A percentile compares a stretch with the other conserved stretches of the same genome.
These are phyloP conservation scores for Thalassiosira sp. DNA, from an alignment of 352 stramenopile genomes.

Conservation along the genomic window DNA sequence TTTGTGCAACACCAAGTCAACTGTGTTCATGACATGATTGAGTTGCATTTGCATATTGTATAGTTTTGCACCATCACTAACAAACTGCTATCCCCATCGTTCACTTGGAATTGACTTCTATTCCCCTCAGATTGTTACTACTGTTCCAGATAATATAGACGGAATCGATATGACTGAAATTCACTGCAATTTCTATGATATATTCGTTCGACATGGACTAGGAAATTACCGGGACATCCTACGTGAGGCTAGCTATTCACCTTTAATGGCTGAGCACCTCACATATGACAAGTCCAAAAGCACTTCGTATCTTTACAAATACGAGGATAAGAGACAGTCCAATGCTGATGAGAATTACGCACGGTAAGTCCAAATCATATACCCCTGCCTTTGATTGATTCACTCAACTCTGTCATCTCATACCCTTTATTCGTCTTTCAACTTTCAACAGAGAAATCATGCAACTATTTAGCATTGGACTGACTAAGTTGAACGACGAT, in stretches of 20 bases:
- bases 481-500: constrained; percentile 71
- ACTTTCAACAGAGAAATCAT: constrained; percentile 80
- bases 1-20: too few species aligned
- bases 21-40: too few species aligned
- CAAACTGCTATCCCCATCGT: too few species aligned
- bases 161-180: constrained; percentile 26
- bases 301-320: too few species aligned
- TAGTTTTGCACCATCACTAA: too few species aligned
- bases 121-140: constrained; percentile 6
- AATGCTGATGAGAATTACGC: background rate
- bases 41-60: too few species aligned
- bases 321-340: background rate
- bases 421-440: too few species aligned
- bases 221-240: constrained; percentile 71
- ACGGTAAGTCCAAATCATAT: too few species aligned
- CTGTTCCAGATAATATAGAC: background rate
- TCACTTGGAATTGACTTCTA: too few species aligned
- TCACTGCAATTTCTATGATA: constrained; percentile 55
- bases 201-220: constrained; percentile 66
- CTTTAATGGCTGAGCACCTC: constrained; percentile 66
- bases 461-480: constrained; percentile 68
- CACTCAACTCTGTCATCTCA: too few species aligned
- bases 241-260: constrained; percentile 53
- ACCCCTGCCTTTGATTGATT: too few species aligned
- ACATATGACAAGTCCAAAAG: background rate